Evolutionary conservation across 257 asterid genomes (phyloP).

Genomic region (Nicotiana tomentosiformis): DNA sequence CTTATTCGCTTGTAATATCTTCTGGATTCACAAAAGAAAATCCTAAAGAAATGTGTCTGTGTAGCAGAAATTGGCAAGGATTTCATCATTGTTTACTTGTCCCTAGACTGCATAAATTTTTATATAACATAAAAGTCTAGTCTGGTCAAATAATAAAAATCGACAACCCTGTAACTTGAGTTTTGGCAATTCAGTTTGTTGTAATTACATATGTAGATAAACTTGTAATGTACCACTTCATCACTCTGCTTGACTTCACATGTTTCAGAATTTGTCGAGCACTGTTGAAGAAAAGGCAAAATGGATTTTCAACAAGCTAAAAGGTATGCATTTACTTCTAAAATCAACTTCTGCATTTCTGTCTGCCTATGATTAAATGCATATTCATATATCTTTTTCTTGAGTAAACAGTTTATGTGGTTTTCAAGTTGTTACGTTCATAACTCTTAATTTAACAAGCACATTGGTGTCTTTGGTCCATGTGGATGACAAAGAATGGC

Average conservation of each 20-base stretch:
- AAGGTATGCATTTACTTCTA: slow-evolving; percentile 41
- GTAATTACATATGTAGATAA: neutral
- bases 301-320: slow-evolving; percentile 95
- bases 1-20: neutral
- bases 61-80: neutral
- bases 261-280: slow-evolving; percentile 60
- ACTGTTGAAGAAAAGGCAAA: slow-evolving; percentile 96
- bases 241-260: slow-evolving; percentile 6
- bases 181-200: neutral
- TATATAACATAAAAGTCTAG: neutral
- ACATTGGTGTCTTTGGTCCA: neutral
- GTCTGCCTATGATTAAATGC: neutral
- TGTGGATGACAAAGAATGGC: neutral
- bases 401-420: neutral
- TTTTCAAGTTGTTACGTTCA: neutral
- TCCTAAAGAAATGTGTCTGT: neutral
- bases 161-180: neutral
- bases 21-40: neutral
- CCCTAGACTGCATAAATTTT: neutral
- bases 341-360: neutral
- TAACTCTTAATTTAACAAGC: neutral
- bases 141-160: neutral
- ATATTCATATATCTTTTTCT: neutral
- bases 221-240: neutral
- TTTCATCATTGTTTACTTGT: neutral